Conservation (phyloP, 495 filamentous ascomycete species). For the Penicillium riverlandense region DNA sequence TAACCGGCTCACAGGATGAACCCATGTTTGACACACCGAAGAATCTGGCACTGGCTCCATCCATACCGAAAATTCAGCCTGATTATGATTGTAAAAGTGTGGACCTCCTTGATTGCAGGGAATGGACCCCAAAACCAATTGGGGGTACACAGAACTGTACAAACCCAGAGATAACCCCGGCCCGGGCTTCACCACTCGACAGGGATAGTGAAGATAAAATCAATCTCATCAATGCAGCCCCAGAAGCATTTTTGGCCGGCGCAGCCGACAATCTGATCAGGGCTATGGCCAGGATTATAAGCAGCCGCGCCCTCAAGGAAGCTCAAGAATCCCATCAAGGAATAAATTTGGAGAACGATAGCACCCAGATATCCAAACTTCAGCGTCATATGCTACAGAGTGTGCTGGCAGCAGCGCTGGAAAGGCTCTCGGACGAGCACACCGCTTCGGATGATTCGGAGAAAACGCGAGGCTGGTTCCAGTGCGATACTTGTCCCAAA, state of each 20-base stretch:
- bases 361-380: constrained; percentile 17
- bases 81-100: background rate
- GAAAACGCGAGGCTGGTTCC: constrained; percentile 28
- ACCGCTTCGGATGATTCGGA: constrained; percentile 12
- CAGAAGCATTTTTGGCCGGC: constrained; percentile 10
- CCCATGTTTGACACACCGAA: constrained; percentile 3
- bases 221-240: constrained; percentile 8
- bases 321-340: constrained; percentile 22
- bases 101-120: constrained; percentile 2
- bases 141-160: background rate
- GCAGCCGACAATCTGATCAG: constrained; percentile 29
- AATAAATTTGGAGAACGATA: constrained; percentile 14
- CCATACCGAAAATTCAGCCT: background rate
- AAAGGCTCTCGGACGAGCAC: constrained; percentile 19
- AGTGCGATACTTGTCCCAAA: constrained; percentile 50
- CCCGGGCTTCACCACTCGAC: background rate
- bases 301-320: constrained; percentile 17
- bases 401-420: constrained; percentile 26
- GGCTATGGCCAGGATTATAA: constrained; percentile 32
- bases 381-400: constrained; percentile 31
- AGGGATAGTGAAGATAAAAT: constrained; percentile 6
- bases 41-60: constrained; percentile 5
- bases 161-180: background rate
- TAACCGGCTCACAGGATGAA: constrained; percentile 6
- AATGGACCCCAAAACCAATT: constrained; percentile 1